A percentile compares a stretch with the other conserved stretches of the same genome.
These are phyloP conservation scores for Karstenula rhodostoma DNA, from an alignment of 2,329 filamentous ascomycete genomes.

Conservation along the genomic window DNA sequence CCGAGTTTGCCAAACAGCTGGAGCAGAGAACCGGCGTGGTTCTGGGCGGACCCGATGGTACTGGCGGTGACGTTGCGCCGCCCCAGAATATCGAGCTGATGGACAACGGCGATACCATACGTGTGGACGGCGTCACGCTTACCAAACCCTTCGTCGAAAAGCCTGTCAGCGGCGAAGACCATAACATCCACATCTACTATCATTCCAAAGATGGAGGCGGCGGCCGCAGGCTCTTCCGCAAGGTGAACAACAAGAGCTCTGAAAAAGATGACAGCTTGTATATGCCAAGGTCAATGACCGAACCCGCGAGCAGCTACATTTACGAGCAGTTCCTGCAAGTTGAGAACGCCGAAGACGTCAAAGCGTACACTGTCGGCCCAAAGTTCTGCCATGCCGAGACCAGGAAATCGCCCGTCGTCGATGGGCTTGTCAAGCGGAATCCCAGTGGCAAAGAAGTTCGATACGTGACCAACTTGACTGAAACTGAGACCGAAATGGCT, in stretches of 20 bases:
- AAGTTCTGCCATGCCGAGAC: conserved; percentile 97
- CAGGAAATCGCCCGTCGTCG: conserved; percentile 94
- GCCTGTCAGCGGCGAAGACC: conserved; percentile 96
- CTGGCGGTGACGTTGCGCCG: conserved; percentile 63
- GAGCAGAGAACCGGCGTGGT: conserved; percentile 80
- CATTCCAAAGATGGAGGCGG: conserved; percentile 86
- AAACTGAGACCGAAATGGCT: conserved; percentile 85
- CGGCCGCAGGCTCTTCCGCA: conserved; percentile 90
- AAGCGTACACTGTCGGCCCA: conserved; percentile 95
- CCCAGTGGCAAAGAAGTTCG: conserved; percentile 97
- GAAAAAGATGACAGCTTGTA: conserved; percentile 84
- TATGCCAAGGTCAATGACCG: conserved; percentile 80
- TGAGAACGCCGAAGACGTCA: conserved; percentile 97
- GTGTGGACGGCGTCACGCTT: conserved; percentile 82
- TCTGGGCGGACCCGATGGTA: conserved; percentile 74
- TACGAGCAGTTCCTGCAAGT: conserved; percentile 98
- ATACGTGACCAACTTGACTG: conserved; percentile 85
- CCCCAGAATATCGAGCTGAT: conserved; percentile 80
- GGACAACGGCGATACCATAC: conserved; percentile 88
- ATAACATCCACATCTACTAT: conserved; percentile 99
- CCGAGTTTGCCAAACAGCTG: conserved; percentile 81
- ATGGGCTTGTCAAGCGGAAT: conserved; percentile 93
- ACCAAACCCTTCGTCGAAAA: conserved; percentile 98
- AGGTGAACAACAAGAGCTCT: conserved; percentile 98
- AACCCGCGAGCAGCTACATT: conserved; percentile 84